Conservation (phyloP, 768 basidiomycete genomes). For the Boletellus emodensis region DNA sequence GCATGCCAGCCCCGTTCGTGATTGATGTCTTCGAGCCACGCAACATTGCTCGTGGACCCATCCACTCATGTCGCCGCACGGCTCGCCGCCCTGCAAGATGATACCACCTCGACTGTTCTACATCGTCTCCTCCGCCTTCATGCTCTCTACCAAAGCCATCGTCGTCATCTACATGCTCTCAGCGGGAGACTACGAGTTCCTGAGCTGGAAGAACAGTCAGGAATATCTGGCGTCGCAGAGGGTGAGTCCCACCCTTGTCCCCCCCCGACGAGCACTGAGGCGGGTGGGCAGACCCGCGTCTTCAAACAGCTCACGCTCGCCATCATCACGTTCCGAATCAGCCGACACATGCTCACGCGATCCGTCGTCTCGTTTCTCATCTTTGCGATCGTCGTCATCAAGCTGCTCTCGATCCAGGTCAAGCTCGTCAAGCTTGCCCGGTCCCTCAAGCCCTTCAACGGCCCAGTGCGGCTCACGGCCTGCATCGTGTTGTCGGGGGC, state of each 20-base stretch:
- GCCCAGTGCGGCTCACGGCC: conserved; percentile 22
- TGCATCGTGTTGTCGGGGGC: conserved; percentile 22
- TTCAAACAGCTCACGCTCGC: conserved; percentile 24
- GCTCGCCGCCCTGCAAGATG: conserved; percentile 12
- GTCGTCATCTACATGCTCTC: conserved; percentile 20
- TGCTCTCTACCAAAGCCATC: conserved; percentile 20
- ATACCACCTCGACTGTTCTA: conserved; percentile 11
- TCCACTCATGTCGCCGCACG: neutral
- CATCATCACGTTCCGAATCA: conserved; percentile 26
- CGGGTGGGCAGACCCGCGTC: conserved; percentile 14
- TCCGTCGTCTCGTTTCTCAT: conserved; percentile 28
- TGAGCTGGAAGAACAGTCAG: conserved; percentile 15
- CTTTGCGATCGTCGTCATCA: conserved; percentile 29
- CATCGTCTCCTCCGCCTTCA: conserved; percentile 9
- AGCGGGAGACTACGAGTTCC: conserved; percentile 14
- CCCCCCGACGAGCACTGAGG: neutral
- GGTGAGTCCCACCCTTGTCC: conserved; percentile 5
- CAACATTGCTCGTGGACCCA: neutral
- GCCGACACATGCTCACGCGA: conserved; percentile 27
- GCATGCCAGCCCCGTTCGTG: conserved; percentile 5
- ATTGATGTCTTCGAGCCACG: neutral
- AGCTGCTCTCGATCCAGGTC: conserved; percentile 26
- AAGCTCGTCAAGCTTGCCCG: conserved; percentile 28
- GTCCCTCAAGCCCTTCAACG: conserved; percentile 23
- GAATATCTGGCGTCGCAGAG: conserved; percentile 18